phyloP scores from a whole-genome alignment of 2,329 filamentous ascomycete species.

The Paramyrothecium roridum region DNA sequence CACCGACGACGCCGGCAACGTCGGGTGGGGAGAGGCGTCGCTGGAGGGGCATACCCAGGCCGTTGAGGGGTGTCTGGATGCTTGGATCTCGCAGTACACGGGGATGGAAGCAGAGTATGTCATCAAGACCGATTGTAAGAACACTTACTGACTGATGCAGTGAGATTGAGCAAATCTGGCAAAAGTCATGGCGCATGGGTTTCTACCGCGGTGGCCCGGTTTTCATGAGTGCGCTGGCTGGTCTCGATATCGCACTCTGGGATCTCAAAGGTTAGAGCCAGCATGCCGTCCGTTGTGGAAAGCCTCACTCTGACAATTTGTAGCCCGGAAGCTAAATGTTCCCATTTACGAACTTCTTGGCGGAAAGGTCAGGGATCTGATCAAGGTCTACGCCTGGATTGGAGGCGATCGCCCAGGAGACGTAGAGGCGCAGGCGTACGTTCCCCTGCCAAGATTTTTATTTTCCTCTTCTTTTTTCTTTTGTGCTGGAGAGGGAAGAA shows the following conservation, averaged over 20 bases:
- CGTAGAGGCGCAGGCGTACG: constrained; percentile 59
- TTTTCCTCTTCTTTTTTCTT: too few species aligned
- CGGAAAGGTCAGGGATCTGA: constrained; percentile 67
- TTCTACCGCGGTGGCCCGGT: constrained; percentile 79
- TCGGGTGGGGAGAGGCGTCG: constrained; percentile 73
- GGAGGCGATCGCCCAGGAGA: constrained; percentile 70
- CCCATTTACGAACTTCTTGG: constrained; percentile 73
- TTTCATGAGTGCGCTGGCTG: constrained; percentile 75
- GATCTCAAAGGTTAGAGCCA: constrained; percentile 59
- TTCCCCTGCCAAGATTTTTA: background rate
- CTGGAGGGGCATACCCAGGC: constrained; percentile 72
- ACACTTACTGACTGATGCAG: constrained; percentile 29
- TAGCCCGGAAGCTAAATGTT: constrained; percentile 49
- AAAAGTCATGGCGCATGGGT: constrained; percentile 64
- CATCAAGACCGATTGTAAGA: rapidly evolving
- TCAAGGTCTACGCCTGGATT: constrained; percentile 77
- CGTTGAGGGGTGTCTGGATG: constrained; percentile 71
- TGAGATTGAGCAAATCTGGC: constrained; percentile 80
- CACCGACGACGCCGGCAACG: constrained; percentile 59
- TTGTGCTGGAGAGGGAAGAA: too few species aligned
- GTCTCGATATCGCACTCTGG: constrained; percentile 78
- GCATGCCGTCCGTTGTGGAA: rapidly evolving
- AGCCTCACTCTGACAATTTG: background rate
- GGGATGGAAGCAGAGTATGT: constrained; percentile 69
- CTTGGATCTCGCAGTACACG: constrained; percentile 57